Percentiles rank a stretch among this genome's conserved stretches.
Conservation (phyloP, 2,329 filamentous ascomycete genomes). For the Fusarium verrucosum region DNA sequence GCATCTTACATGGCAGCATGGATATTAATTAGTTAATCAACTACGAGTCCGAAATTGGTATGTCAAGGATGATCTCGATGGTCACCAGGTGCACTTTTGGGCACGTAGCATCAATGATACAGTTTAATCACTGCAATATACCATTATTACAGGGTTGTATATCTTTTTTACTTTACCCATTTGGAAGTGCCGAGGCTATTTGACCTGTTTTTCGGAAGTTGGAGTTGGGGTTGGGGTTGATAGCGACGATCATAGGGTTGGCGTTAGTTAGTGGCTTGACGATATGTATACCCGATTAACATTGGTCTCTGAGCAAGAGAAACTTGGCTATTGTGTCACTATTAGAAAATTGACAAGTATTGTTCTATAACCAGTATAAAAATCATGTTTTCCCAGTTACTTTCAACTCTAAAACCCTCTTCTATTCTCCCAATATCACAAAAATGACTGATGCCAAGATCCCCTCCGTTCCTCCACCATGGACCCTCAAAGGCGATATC, state of each 20-base stretch:
- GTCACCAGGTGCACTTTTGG: too few species aligned
- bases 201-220: neutral
- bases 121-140: neutral
- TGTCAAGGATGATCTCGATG: too few species aligned
- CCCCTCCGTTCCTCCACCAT: constrained; percentile 48
- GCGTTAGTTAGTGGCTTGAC: neutral
- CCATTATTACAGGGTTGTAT: too few species aligned
- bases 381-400: neutral
- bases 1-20: neutral
- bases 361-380: neutral
- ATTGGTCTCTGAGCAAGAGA: neutral
- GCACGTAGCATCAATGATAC: too few species aligned
- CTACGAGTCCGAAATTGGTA: too few species aligned
- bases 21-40: too few species aligned
- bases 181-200: neutral
- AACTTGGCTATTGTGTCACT: neutral
- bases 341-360: neutral
- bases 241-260: too few species aligned
- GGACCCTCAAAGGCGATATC: constrained; percentile 57
- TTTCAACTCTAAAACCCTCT: neutral
- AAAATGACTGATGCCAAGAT: constrained; percentile 27
- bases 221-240: neutral
- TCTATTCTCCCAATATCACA: neutral
- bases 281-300: neutral
- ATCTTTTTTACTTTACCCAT: neutral